Evolutionary conservation across 805 yeast species (phyloP), one percentile per base, ranked within the genome.

Genomic region (Candida khao-thaluensis): DNA sequence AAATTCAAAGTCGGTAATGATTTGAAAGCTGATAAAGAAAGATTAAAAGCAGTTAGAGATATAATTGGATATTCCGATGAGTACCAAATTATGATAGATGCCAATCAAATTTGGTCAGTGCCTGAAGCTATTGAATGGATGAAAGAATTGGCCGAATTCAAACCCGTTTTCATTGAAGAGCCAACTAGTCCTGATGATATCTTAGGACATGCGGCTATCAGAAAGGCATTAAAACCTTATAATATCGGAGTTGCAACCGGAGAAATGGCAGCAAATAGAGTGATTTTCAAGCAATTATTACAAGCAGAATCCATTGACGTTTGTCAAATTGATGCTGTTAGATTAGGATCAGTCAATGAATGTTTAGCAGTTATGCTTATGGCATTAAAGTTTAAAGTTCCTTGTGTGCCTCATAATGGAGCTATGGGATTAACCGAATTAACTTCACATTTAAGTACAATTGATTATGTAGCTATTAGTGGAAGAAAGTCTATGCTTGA

Each of bases 1-100:
- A 68, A 68, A 49, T 59, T 68, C 48, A 68, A 68, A 43, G 71
- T 66, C 16, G 72, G 74, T 5, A 59, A 62, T 23, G 57, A 58
- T 37, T 47, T 66, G n/a, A 56, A 51, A 10, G 58, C 57, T n/a
- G 74, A 68, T 43, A 52, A 29, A 12, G 43, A 45, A 29, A 51
- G 74, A 30, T 48, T 68, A 37, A 40, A 51, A 27, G 47, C 66
- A 6, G 72, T 67, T 7, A 51, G 72, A 34, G 69, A 67, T 34
- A 62, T 65, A 7, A 49, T 69, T 27, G 75, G 74, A 6, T 60
- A 62, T 30, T 64, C 62, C 23, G 56, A 59, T 9, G 58, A 44
- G 16, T 47, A 47, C 25, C 46, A 47, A 27, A 17, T 44, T 20
- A 47, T 35, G 48, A 38, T 47, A 10, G 50, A 44, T 37, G 48